A percentile compares a stretch with the other conserved stretches of the same genome.
phyloP scores from a whole-genome alignment of 352 stramenopile species.

The Phytophthora agathidicida region DNA sequence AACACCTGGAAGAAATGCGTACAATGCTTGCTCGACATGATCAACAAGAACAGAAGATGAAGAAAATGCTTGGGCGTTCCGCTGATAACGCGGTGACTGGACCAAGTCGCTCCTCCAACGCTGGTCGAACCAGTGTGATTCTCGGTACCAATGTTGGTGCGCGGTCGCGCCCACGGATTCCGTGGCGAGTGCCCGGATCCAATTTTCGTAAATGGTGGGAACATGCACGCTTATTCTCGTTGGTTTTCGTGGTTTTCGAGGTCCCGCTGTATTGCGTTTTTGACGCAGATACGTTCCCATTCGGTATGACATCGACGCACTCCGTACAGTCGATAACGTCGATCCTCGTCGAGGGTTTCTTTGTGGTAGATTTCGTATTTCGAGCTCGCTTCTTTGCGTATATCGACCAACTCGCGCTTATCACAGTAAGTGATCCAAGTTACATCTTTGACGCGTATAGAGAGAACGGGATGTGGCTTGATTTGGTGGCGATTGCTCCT shows the following conservation, averaged over 20 bases:
- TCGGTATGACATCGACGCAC: slow-evolving; percentile 36
- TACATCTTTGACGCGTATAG: slow-evolving; percentile 79
- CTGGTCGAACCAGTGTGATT: slow-evolving; percentile 10
- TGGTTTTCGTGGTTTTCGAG: slow-evolving; percentile 69
- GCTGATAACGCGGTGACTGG: slow-evolving; percentile 10
- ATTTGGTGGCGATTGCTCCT: slow-evolving; percentile 65
- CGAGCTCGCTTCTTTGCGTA: slow-evolving; percentile 67
- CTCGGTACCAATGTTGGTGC: slow-evolving; percentile 2
- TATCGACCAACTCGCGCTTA: slow-evolving; percentile 65
- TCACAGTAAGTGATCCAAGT: slow-evolving; percentile 60
- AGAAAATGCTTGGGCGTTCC: slow-evolving; percentile 65
- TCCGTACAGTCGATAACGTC: slow-evolving; percentile 60
- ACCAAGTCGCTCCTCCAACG: background rate
- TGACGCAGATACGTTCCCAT: slow-evolving; percentile 61
- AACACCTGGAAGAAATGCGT: slow-evolving; percentile 57
- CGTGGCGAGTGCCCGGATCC: slow-evolving; percentile 62
- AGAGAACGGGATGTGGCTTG: slow-evolving; percentile 52
- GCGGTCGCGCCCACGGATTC: slow-evolving; percentile 8
- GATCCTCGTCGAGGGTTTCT: slow-evolving; percentile 62
- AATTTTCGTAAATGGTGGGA: slow-evolving; percentile 68
- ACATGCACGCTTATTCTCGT: slow-evolving; percentile 45
- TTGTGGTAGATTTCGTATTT: slow-evolving; percentile 59
- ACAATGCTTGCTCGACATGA: slow-evolving; percentile 58
- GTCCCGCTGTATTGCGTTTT: slow-evolving; percentile 77
- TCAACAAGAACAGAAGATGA: slow-evolving; percentile 84